Conservation (phyloP, 2,329 filamentous ascomycete genomes). For the Scedosporium minutisporum region DNA sequence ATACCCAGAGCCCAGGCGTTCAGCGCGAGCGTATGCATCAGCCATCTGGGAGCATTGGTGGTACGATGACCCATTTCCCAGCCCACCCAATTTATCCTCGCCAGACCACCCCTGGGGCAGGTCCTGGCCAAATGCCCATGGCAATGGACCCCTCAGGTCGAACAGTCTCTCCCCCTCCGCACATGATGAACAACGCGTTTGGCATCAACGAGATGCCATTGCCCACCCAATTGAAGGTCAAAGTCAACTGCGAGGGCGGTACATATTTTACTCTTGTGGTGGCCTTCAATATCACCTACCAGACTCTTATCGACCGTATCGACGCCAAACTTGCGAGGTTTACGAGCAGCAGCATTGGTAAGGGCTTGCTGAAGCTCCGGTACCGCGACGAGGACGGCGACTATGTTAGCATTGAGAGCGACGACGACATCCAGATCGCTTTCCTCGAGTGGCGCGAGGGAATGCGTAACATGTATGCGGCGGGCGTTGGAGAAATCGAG, state of each 20-base stretch:
- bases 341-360: slow-evolving; percentile 73
- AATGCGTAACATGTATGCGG: slow-evolving; percentile 43
- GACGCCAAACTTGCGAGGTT: slow-evolving; percentile 88
- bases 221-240: slow-evolving; percentile 81
- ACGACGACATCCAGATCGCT: slow-evolving; percentile 92
- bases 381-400: slow-evolving; percentile 91
- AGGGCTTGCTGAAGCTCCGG: slow-evolving; percentile 73
- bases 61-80: slow-evolving; percentile 47
- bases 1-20: slow-evolving; percentile 60
- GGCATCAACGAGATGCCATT: slow-evolving; percentile 34
- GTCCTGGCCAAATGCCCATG: slow-evolving; percentile 13
- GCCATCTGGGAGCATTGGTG: slow-evolving; percentile 37
- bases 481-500: slow-evolving; percentile 80
- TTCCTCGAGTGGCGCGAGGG: slow-evolving; percentile 90
- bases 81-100: slow-evolving; percentile 42
- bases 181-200: slow-evolving; percentile 21
- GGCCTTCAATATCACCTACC: slow-evolving; percentile 88
- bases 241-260: slow-evolving; percentile 76
- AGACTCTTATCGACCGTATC: slow-evolving; percentile 87
- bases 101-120: slow-evolving; percentile 32
- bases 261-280: slow-evolving; percentile 95
- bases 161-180: slow-evolving; percentile 35
- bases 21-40: slow-evolving; percentile 51
- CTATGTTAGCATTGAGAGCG: slow-evolving; percentile 84
- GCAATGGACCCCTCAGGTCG: slow-evolving; percentile 27